Evolutionary conservation across 2,329 filamentous ascomycete species (phyloP).

Genomic region (Scedosporium aurantiacum): DNA sequence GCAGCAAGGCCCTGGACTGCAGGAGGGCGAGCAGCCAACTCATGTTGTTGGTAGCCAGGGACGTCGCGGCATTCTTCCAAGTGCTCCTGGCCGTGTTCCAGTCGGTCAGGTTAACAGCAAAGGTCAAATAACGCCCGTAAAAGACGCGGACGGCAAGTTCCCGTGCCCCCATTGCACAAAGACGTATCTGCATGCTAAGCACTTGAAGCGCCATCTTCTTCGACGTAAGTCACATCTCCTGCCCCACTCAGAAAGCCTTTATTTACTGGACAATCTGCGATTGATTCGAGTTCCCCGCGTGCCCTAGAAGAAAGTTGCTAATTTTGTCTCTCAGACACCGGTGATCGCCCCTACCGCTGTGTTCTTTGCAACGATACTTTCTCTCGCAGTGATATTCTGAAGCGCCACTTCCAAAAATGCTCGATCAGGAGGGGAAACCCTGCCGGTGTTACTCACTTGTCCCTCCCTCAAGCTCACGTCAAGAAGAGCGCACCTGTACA

Average conservation of each 20-base stretch:
- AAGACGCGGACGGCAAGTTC: constrained; percentile 96
- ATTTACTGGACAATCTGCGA: background rate
- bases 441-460: constrained; percentile 86
- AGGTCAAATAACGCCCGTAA: constrained; percentile 75
- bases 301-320: constrained; percentile 7
- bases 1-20: constrained; percentile 43
- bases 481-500: constrained; percentile 57
- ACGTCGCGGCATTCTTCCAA: constrained; percentile 80
- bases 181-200: constrained; percentile 94
- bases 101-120: constrained; percentile 60
- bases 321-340: constrained; percentile 59
- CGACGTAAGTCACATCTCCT: constrained; percentile 61
- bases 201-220: constrained; percentile 89
- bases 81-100: constrained; percentile 69
- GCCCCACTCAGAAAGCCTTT: background rate
- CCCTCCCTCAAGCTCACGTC: constrained; percentile 80
- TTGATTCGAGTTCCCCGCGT: constrained; percentile 9
- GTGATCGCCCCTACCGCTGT: constrained; percentile 96
- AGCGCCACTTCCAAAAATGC: constrained; percentile 99
- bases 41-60: constrained; percentile 95
- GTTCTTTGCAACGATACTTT: constrained; percentile 97
- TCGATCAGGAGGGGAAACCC: constrained; percentile 93
- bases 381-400: constrained; percentile 93
- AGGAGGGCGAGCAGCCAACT: constrained; percentile 52
- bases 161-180: constrained; percentile 97